Evolutionary conservation across 23 red algal species (phyloP), one percentile per base, ranked within the genome.

Genomic region (Gracilaria domingensis): DNA sequence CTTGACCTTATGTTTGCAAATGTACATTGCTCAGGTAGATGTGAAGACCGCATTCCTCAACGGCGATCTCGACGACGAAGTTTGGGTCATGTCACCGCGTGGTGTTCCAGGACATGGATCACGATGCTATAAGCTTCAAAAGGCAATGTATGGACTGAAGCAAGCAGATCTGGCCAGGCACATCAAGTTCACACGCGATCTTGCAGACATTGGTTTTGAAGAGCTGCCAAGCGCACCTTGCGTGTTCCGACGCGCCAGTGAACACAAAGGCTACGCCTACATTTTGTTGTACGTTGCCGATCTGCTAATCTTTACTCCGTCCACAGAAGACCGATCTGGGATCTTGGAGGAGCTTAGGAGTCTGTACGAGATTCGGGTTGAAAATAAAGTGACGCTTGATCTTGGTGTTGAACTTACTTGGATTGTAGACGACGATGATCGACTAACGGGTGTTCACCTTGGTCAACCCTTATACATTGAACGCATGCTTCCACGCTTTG

Each of bases 221-320:
- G 75, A 80, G 20, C 42, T 80, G 39, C 42, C 45, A 11, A 80
- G 38, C 17, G 75, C 75, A 17, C 36, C 42, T 24, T 80, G n/a
- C 35, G 66, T 71, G 30, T 71, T 71, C 18, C 66, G 66, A 5
- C n/a, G 66, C 1, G 36, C 13, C 8, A 51, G 24, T 50, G 23
- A 48, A 14, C 25, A 55, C 2, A 30, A 48, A 42, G 34, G 36
- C 2, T 25, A 80, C 28, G 4, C 50, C 1, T 50, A 80, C 29
- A 26, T 80, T 24, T 32, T 84, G 80, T 53, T 84, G 25, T 84
- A 84, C 32, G 80, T 84, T 33, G 80, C 65, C 39, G 60, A 64
- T 28, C 24, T 84, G n/a, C 40, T 84, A 8, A 64, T 84, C 23
- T 66, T 84, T 16, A 34, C 55, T 7, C 56, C 80, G 12, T 57